A percentile compares a stretch with the other conserved stretches of the same genome.
Evolutionary conservation across 2,329 filamentous ascomycete genomes (phyloP).

Genomic region (Nemania abortiva): DNA sequence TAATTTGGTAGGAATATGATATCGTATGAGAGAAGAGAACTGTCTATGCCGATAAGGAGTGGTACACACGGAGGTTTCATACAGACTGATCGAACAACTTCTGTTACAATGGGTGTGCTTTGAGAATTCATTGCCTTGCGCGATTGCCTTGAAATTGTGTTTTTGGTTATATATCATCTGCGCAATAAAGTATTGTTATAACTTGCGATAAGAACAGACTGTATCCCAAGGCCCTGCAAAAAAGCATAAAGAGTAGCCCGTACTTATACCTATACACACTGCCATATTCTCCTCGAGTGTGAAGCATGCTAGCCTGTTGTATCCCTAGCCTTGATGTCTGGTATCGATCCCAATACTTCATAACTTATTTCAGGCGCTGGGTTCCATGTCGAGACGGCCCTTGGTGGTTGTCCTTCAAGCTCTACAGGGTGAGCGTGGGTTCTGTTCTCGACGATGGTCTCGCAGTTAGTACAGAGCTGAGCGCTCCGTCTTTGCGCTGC

Average conservation of each 20-base stretch:
- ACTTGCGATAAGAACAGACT: background rate
- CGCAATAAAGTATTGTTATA: background rate
- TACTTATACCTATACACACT: background rate
- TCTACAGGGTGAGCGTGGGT: conserved; percentile 9
- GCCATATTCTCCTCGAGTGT: no score
- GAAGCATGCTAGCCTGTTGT: background rate
- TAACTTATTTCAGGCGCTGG: no score
- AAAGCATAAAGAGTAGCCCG: background rate
- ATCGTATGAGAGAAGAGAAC: background rate
- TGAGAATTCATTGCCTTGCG: background rate
- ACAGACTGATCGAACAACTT: conserved; percentile 5
- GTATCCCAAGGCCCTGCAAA: background rate
- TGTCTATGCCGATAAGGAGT: background rate
- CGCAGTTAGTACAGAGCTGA: background rate
- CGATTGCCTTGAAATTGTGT: no score
- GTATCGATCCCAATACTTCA: conserved; percentile 35
- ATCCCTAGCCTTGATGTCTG: background rate
- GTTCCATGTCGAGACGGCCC: no score
- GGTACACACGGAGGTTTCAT: background rate
- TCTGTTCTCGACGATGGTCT: background rate
- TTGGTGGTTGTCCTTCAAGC: conserved; percentile 26
- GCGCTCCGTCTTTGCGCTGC: conserved; percentile 9
- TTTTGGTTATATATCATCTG: no score
- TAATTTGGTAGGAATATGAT: background rate
- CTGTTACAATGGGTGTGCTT: background rate